Base-by-base conservation (phyloP, 2,329 filamentous ascomycete genomes). In the Alternaria viburni region DNA sequence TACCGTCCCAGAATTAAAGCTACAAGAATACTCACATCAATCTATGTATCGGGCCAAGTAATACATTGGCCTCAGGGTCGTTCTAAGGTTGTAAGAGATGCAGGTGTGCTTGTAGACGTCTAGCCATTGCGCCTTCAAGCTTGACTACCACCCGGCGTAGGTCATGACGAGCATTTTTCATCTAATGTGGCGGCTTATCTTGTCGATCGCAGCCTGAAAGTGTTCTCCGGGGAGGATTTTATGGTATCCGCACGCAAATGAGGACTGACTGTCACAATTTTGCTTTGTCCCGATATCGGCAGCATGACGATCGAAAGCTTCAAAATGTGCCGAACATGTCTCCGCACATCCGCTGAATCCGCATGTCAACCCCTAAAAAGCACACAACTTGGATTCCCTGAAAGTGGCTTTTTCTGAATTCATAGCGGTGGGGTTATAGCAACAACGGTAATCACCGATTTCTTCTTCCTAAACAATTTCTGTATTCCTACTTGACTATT, bases 241-340 rank as follows among this genome's bases (percentile, higher is more conserved):
- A 21, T 9, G 32, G 43, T 55, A 19, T 26, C 36, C 52, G 52
- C 52, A 55, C 15, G 10, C 52, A 23, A 23, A 26, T 52, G 30
- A 52, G 13, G 21, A 30, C 11, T 36, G 28, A 21, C 44, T 26
- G 19, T 46, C 28, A 57, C 15, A 32, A 9, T 32, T 30, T 57
- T 50, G 19, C n/a, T 32, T n/a, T 36, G 17, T 32, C 44, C 49
- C 50, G 57, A 60, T 30, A 43, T 55, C 43, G 44, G 54, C 26
- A 47, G 17, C 49, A 23, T 41, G 49, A 25, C 49, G 49, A 52
- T 52, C 49, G 28, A 32, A 52, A 52, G 30, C 49, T 15, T 57
- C 30, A 50, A 3, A 52, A 41, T 52, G 12, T 36, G 30, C 49
- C 49, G 49, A 52, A 7, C 9, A 12, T 36, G 49, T 41, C 30